Base-by-base conservation (phyloP, 495 filamentous ascomycete genomes). In the Beverwykella pulmonaria region DNA sequence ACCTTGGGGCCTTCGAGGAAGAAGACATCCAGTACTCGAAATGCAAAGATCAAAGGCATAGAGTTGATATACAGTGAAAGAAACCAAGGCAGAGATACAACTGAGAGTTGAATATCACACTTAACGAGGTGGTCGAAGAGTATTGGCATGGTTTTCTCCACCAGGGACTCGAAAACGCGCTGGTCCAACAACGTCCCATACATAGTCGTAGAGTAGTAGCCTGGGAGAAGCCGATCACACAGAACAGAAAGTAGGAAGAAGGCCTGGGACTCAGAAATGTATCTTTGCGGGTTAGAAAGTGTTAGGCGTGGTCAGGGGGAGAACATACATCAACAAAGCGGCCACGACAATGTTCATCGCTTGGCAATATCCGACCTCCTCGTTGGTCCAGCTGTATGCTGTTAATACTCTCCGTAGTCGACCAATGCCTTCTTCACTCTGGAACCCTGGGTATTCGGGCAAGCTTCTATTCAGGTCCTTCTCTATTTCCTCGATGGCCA, bases 281-380 rank as follows among this genome's bases (percentile, higher is more conserved):
- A 98, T 73, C 88, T 91, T 32, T 4, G 17, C 23, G 30, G 6
- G 56, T 56, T 20, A 71, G 80, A 55, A 14, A 12, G 32, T 14
- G 77, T 55, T 23, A 39, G 17, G 12, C 22, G 36, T 34, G 23
- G 50, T 49, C 27, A 20, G 17, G 34, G n/a, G 48, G 10, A 58
- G 12, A n/a, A 73, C 83, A 48, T 80, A 90, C 81, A 98, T 98
- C 39, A 98, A 82, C 57, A 98, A 76, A 9, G 94, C 94, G 19
- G 94, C 94, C 7, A 96, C 93, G 19, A 98, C 94, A 65, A 98
- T 98, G 74, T 98, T 98, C 94, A 98, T 98, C 23, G 94, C 94
- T 76, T 98, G 94, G 75, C 94, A 98, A 75, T 98, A 98, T 26
- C 94, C 94, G 41, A 98, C 92, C 65, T 96, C 91, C 50, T 90